Evolutionary conservation across 164 flowering plant species (phyloP).

Genomic region (Liriodendron chinense): DNA sequence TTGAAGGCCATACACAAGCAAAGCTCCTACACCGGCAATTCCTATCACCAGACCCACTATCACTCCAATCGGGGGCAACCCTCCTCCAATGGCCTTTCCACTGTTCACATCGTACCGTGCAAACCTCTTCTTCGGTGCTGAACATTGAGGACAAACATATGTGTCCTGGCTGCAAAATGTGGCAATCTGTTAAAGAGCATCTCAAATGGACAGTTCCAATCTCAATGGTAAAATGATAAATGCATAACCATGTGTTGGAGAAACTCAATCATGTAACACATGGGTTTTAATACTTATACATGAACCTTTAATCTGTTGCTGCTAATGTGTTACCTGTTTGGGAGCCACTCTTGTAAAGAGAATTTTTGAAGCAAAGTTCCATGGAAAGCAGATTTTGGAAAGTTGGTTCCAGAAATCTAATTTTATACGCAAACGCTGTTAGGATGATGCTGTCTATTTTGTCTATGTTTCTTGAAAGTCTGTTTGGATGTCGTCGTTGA

Average conservation of each 20-base stretch:
- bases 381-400: no score
- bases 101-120: constrained; percentile 73
- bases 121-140: constrained; percentile 95
- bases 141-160: constrained; percentile 84
- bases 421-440: no score
- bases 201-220: neutral
- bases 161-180: constrained; percentile 58
- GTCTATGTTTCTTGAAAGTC: no score
- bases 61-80: constrained; percentile 85
- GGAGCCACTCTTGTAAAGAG: no score
- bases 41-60: constrained; percentile 76
- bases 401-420: no score
- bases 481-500: no score
- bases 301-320: no score
- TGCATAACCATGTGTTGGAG: neutral
- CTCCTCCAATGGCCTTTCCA: constrained; percentile 84
- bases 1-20: constrained; percentile 94
- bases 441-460: no score
- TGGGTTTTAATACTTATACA: neutral
- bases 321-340: no score
- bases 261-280: neutral
- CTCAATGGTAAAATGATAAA: no score
- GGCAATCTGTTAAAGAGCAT: neutral
- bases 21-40: constrained; percentile 76
- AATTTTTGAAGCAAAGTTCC: no score